Conservation (phyloP, 768 basidiomycete genomes). For the Strobilomyces dryophilus region DNA sequence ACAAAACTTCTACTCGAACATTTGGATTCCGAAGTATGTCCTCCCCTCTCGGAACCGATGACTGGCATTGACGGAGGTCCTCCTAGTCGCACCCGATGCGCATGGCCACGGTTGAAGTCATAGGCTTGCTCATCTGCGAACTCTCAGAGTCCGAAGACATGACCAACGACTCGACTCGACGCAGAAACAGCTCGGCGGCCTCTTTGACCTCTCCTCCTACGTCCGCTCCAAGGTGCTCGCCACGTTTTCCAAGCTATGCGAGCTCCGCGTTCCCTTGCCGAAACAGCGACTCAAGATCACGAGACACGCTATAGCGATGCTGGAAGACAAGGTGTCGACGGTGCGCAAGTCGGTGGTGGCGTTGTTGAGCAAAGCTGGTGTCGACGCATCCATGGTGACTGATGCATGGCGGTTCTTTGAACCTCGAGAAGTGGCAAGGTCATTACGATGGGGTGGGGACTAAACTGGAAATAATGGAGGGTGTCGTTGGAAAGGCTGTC, state of each 20-base stretch:
- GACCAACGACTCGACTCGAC: conserved; percentile 40
- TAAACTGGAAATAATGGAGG: conserved; percentile 71
- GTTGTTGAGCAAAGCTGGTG: conserved; percentile 69
- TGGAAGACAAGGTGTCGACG: conserved; percentile 86
- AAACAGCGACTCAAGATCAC: conserved; percentile 79
- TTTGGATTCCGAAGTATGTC: conserved; percentile 82
- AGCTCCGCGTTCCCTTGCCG: conserved; percentile 77
- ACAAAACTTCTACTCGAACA: conserved; percentile 78
- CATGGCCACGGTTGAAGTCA: conserved; percentile 87
- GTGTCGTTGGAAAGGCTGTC: conserved; percentile 59
- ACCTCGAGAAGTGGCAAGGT: conserved; percentile 66
- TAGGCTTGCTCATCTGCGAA: conserved; percentile 81
- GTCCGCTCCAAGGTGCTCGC: conserved; percentile 86
- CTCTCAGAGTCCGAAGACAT: conserved; percentile 54
- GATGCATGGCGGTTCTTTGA: conserved; percentile 79
- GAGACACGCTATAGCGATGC: conserved; percentile 66
- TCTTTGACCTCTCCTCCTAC: conserved; percentile 84
- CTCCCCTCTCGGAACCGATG: background rate
- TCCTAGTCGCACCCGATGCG: conserved; percentile 92
- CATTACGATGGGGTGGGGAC: conserved; percentile 59
- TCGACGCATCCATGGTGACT: conserved; percentile 85
- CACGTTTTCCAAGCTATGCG: conserved; percentile 72
- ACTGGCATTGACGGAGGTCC: background rate
- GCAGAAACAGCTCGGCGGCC: conserved; percentile 71
- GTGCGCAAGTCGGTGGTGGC: conserved; percentile 84